Conservation (phyloP, 768 basidiomycete genomes). For the Rhodotorula toruloides region DNA sequence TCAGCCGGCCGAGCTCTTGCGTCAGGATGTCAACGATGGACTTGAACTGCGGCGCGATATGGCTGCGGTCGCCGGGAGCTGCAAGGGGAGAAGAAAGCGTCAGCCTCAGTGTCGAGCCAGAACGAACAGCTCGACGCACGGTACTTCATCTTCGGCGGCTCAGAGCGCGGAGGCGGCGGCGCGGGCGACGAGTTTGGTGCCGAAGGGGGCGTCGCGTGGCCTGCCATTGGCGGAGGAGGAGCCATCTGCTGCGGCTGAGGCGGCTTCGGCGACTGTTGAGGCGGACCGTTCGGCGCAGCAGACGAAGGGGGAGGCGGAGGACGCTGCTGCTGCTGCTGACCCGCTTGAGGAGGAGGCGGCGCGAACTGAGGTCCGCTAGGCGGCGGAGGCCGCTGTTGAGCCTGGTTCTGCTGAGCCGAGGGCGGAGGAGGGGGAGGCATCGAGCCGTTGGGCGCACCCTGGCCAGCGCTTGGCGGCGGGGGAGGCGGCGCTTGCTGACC, state of each 20-base stretch:
- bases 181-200: conserved; percentile 16
- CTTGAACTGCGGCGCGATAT: conserved; percentile 67
- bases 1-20: conserved; percentile 61
- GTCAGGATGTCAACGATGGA: conserved; percentile 65
- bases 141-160: conserved; percentile 52
- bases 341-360: conserved; percentile 41
- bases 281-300: background rate
- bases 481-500: conserved; percentile 6
- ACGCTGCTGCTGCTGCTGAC: no score
- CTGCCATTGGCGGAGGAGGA: background rate
- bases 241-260: conserved; percentile 14
- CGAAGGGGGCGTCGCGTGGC: background rate
- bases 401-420: conserved; percentile 46
- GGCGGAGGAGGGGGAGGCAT: conserved; percentile 32
- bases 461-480: conserved; percentile 24
- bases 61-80: conserved; percentile 88
- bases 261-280: background rate
- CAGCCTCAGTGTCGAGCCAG: background rate
- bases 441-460: no score
- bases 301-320: background rate
- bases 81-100: conserved; percentile 9
- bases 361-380: conserved; percentile 52
- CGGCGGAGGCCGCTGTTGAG: conserved; percentile 34
- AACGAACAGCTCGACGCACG: conserved; percentile 51
- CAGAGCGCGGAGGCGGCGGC: background rate